phyloP scores from a whole-genome alignment of 2,329 filamentous ascomycete species.

The Exophiala calicioides region DNA sequence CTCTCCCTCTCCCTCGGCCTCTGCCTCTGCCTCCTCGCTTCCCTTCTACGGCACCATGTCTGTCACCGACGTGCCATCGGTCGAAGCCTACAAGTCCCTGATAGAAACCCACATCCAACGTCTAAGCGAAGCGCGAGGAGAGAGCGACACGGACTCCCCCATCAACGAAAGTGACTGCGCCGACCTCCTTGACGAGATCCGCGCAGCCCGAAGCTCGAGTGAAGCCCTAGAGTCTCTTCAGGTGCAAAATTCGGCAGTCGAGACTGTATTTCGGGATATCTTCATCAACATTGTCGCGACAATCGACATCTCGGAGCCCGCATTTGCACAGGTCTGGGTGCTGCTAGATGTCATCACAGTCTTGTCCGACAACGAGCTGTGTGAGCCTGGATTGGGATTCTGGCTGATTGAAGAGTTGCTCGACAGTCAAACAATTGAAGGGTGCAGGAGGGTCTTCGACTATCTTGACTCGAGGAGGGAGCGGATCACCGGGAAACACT shows the following conservation, averaged over 20 bases:
- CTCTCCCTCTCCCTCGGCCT: too few relatives aligned
- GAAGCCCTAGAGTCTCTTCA: constrained; percentile 45
- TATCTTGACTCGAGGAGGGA: constrained; percentile 93
- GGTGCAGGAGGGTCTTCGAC: constrained; percentile 88
- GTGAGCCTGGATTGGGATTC: constrained; percentile 78
- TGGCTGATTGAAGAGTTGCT: constrained; percentile 92
- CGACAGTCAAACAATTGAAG: constrained; percentile 91
- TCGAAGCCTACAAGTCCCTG: constrained; percentile 25
- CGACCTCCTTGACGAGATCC: constrained; percentile 24
- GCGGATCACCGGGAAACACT: constrained; percentile 75
- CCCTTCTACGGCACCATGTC: constrained; percentile 17
- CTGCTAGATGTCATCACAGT: constrained; percentile 88
- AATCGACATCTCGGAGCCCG: constrained; percentile 72
- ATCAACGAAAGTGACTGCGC: constrained; percentile 25
- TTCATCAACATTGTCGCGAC: constrained; percentile 77
- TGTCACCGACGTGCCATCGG: constrained; percentile 21
- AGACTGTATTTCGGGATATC: constrained; percentile 77
- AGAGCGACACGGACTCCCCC: constrained; percentile 15
- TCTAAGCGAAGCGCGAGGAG: constrained; percentile 16
- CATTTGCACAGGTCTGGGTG: constrained; percentile 87
- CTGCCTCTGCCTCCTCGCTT: constrained; percentile 2
- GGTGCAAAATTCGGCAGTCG: constrained; percentile 67
- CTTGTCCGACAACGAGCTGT: constrained; percentile 72
- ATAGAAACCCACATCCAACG: constrained; percentile 18
- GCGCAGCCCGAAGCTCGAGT: constrained; percentile 11